Conservation (phyloP, 1,139 yeast genomes). For the Debaryomyces sp. region DNA sequence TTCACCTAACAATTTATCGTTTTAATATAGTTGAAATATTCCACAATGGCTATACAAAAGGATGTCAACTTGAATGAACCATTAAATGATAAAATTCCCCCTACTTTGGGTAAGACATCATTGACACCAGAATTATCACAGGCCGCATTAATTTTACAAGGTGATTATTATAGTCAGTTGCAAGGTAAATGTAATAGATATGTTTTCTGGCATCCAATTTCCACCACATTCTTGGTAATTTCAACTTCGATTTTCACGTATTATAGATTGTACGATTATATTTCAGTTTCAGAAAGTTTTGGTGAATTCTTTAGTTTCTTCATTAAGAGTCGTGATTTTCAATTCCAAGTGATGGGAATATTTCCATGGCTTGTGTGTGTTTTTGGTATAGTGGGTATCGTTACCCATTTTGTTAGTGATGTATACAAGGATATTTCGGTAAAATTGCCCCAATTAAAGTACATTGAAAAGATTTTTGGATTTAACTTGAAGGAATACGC, state of each 20-base stretch:
- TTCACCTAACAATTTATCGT: background rate
- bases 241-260: slow-evolving; percentile 22
- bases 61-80: slow-evolving; percentile 57
- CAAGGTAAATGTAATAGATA: slow-evolving; percentile 53
- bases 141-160: slow-evolving; percentile 62
- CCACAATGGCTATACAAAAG: slow-evolving; percentile 38
- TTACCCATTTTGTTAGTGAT: slow-evolving; percentile 38
- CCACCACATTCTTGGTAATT: slow-evolving; percentile 30
- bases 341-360: slow-evolving; percentile 25
- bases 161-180: slow-evolving; percentile 62
- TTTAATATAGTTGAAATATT: background rate
- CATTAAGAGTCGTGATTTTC: slow-evolving; percentile 27
- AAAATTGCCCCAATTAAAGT: slow-evolving; percentile 33
- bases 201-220: slow-evolving; percentile 52
- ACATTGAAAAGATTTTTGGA: slow-evolving; percentile 52
- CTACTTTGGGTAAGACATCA: slow-evolving; percentile 47
- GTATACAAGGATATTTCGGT: slow-evolving; percentile 51
- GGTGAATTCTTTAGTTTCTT: slow-evolving; percentile 35
- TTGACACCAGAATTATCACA: slow-evolving; percentile 60
- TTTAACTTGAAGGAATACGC: slow-evolving; percentile 54
- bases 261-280: slow-evolving; percentile 38
- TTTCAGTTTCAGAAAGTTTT: slow-evolving; percentile 36
- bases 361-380: slow-evolving; percentile 30
- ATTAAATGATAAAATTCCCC: slow-evolving; percentile 48
- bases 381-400: slow-evolving; percentile 29